Conservation (phyloP, 768 basidiomycete species). For the Suillus hirtellus region DNA sequence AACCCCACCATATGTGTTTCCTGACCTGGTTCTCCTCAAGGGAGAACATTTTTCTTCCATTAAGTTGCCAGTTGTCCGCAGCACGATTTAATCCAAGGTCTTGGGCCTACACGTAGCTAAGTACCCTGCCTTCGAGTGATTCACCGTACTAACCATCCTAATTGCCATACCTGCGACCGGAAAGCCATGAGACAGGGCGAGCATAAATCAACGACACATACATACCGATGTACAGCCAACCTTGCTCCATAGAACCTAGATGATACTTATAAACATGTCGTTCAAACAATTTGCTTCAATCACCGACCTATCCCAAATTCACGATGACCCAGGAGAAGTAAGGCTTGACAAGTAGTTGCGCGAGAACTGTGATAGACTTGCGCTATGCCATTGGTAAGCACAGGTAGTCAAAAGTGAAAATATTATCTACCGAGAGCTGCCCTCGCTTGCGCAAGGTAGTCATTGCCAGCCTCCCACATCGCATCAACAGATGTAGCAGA, state of each 20-base stretch:
- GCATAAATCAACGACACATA: slow-evolving; percentile 4
- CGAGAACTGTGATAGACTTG: slow-evolving; percentile 66
- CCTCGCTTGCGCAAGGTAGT: slow-evolving; percentile 64
- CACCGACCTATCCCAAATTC: slow-evolving; percentile 79
- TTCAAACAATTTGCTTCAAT: background rate
- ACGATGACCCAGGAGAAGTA: slow-evolving; percentile 77
- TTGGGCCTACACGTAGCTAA: slow-evolving; percentile 51
- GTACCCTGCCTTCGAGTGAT: background rate
- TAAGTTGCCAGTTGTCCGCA: slow-evolving; percentile 70
- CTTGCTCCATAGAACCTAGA: slow-evolving; percentile 72
- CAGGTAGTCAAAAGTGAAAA: slow-evolving; percentile 1
- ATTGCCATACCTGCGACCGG: slow-evolving; percentile 60
- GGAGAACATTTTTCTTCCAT: slow-evolving; percentile 61
- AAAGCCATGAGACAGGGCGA: slow-evolving; percentile 10
- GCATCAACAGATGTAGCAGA: slow-evolving; percentile 49
- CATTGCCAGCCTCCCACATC: slow-evolving; percentile 70
- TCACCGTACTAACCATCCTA: slow-evolving; percentile 54
- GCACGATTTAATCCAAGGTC: slow-evolving; percentile 83
- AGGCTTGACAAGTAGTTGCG: slow-evolving; percentile 76
- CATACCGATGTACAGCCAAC: slow-evolving; percentile 79
- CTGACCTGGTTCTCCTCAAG: slow-evolving; percentile 67
- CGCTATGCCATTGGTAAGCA: slow-evolving; percentile 37
- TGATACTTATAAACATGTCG: slow-evolving; percentile 16
- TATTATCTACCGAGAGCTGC: slow-evolving; percentile 54
- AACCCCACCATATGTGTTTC: slow-evolving; percentile 81